phyloP scores from a whole-genome alignment of 169 alveolate genomes.

The Haemoproteus tartakovskyi region DNA sequence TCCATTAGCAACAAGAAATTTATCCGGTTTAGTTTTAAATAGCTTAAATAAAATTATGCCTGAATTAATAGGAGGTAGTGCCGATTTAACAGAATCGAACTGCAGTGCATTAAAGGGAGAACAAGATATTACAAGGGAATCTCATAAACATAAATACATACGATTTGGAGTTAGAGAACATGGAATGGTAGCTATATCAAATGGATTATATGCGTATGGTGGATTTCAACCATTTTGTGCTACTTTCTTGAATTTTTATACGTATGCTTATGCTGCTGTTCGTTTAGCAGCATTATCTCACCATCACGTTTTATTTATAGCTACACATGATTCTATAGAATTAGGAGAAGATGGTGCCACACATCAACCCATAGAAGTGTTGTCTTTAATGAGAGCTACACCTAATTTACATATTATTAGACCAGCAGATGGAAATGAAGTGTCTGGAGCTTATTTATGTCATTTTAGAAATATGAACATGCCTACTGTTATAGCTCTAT shows the following conservation, averaged over 20 bases:
- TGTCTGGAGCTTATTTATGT: constrained; percentile 69
- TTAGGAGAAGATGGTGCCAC: constrained; percentile 86
- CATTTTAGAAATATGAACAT: constrained; percentile 21
- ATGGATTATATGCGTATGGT: constrained; percentile 75
- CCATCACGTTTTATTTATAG: constrained; percentile 72
- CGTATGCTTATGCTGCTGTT: constrained; percentile 79
- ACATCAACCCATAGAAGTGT: constrained; percentile 83
- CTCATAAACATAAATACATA: constrained; percentile 52
- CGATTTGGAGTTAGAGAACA: constrained; percentile 80
- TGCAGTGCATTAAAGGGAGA: constrained; percentile 59
- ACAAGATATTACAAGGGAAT: constrained; percentile 23
- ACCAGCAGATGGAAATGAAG: constrained; percentile 81
- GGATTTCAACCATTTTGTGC: constrained; percentile 79
- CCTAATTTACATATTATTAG: constrained; percentile 73
- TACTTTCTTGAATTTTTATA: constrained; percentile 75
- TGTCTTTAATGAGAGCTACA: constrained; percentile 66
- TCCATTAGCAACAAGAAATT: constrained; percentile 63
- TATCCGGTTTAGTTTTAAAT: constrained; percentile 57
- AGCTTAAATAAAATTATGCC: constrained; percentile 68
- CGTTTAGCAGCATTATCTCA: constrained; percentile 75
- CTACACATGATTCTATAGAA: constrained; percentile 82
- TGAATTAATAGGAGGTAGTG: constrained; percentile 79
- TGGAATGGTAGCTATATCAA: constrained; percentile 81
- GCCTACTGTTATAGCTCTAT: constrained; percentile 63
- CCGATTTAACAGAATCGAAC: constrained; percentile 79